These are phyloP conservation scores for Sanguinoderma infundibulare DNA, from an alignment of 1,284 basidiomycete species.

Conservation along the genomic window DNA sequence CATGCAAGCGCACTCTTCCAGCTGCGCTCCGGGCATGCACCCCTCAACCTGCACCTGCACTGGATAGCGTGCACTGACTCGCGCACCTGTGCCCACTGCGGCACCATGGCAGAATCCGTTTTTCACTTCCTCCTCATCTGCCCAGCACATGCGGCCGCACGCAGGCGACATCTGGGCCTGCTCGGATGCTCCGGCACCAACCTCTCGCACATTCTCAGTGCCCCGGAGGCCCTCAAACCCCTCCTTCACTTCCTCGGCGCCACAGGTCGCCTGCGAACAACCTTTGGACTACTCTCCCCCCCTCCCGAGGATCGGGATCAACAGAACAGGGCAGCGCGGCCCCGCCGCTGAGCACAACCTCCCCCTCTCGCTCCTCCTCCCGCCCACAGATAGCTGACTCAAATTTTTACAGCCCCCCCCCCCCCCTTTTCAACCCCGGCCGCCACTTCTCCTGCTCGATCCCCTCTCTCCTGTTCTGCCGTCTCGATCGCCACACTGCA, in stretches of 20 bases:
- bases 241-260: slow-evolving; percentile 9
- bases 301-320: background rate
- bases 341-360: too few relatives aligned
- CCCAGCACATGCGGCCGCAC: slow-evolving; percentile 7
- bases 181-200: slow-evolving; percentile 1
- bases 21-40: slow-evolving; percentile 34
- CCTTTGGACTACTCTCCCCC: too few relatives aligned
- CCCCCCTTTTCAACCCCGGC: too few relatives aligned
- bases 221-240: background rate
- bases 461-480: background rate
- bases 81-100: slow-evolving; percentile 32
- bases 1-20: slow-evolving; percentile 32
- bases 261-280: background rate
- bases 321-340: background rate
- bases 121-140: slow-evolving; percentile 33
- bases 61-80: slow-evolving; percentile 21
- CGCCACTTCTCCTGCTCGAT: background rate
- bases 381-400: too few relatives aligned
- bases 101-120: slow-evolving; percentile 24
- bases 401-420: too few relatives aligned
- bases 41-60: slow-evolving; percentile 32
- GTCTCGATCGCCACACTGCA: background rate
- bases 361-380: too few relatives aligned
- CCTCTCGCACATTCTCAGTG: background rate
- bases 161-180: background rate